Conservation (phyloP, 2,329 filamentous ascomycete genomes). For the Monosporascus sp. region DNA sequence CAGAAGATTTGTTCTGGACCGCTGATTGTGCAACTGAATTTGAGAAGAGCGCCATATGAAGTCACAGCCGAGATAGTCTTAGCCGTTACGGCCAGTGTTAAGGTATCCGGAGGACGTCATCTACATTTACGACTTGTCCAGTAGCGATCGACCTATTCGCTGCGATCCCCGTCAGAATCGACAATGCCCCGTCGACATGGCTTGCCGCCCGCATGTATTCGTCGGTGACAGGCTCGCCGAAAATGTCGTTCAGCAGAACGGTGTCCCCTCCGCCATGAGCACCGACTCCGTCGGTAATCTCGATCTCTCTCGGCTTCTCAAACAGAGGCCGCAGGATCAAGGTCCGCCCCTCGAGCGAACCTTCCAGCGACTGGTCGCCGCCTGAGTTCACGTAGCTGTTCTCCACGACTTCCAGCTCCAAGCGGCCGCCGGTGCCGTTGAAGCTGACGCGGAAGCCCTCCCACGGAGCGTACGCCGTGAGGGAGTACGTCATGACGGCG, state of each 20-base stretch:
- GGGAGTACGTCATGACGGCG: constrained; percentile 53
- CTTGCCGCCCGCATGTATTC: constrained; percentile 50
- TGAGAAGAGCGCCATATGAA: no score
- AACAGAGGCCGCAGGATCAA: constrained; percentile 50
- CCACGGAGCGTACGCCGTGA: constrained; percentile 59
- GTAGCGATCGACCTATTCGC: constrained; percentile 54
- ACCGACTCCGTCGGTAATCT: constrained; percentile 45
- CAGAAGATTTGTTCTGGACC: no score
- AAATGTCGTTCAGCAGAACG: constrained; percentile 51
- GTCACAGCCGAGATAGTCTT: no score
- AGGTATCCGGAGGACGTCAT: constrained; percentile 40
- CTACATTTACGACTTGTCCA: constrained; percentile 50
- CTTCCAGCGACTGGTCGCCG: constrained; percentile 51
- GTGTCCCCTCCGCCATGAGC: constrained; percentile 58
- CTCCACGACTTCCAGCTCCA: constrained; percentile 59
- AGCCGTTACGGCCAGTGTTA: constrained; percentile 4
- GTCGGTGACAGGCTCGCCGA: constrained; percentile 48
- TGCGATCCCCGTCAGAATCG: constrained; percentile 55
- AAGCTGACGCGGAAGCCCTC: constrained; percentile 54
- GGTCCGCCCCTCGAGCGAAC: constrained; percentile 43
- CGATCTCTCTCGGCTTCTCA: constrained; percentile 50
- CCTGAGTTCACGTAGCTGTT: constrained; percentile 58
- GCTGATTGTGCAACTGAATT: no score
- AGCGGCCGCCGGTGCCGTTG: constrained; percentile 52
- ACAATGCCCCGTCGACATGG: constrained; percentile 53